phyloP scores from a whole-genome alignment of 441 rosid species.

The Adansonia gregorii region DNA sequence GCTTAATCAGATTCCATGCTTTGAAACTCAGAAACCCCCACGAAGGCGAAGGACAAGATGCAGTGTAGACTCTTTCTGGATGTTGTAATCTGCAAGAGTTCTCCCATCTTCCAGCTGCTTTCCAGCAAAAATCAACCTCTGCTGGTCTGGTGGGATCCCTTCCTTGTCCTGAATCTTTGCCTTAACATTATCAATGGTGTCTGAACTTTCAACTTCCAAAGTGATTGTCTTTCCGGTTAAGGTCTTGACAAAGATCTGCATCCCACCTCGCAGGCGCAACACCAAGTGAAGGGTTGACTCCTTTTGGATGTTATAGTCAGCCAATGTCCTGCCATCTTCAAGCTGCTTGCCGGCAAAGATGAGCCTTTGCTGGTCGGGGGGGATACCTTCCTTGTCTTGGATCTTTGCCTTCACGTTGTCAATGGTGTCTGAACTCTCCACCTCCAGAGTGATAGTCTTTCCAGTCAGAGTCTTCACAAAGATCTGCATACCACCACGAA shows the following conservation, averaged over 20 bases:
- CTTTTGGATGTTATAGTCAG: no score
- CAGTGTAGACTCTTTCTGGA: background rate
- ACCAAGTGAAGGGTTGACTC: no score
- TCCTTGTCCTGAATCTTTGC: no score
- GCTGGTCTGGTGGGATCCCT: no score
- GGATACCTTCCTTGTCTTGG: no score
- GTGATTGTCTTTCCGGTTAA: no score
- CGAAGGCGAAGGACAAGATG: constrained; percentile 12
- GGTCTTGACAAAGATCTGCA: background rate
- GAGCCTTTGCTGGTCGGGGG: no score
- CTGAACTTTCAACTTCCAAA: no score
- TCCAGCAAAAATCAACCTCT: background rate
- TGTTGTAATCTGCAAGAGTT: background rate
- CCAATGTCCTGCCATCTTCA: no score
- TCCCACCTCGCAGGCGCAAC: background rate
- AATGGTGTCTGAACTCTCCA: constrained; percentile 25
- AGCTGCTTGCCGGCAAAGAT: no score
- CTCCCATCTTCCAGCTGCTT: background rate
- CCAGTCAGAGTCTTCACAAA: constrained; percentile 38
- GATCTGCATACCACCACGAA: constrained; percentile 40
- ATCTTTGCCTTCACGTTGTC: constrained; percentile 30
- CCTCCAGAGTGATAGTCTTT: constrained; percentile 37
- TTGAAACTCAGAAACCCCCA: background rate
- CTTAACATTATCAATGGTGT: no score
- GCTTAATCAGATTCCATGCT: background rate